Evolutionary conservation across 352 stramenopile genomes (phyloP).

Genomic region (Pythium utonaiense): DNA sequence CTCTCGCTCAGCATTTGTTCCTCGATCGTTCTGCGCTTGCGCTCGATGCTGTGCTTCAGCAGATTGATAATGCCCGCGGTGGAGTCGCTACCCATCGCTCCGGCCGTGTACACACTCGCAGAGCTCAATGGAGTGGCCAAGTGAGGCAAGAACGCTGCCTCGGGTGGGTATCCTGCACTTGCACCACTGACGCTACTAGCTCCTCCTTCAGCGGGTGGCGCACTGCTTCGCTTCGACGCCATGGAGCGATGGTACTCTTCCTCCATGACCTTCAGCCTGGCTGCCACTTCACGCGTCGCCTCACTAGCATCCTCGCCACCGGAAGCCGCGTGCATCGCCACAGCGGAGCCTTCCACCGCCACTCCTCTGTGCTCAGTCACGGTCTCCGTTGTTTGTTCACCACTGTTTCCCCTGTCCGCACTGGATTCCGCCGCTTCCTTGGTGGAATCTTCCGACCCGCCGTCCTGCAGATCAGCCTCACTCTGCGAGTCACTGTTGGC

Average conservation of each 20-base stretch:
- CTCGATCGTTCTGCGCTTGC: constrained; percentile 42
- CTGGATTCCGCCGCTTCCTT: not conserved
- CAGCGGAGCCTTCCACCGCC: not conserved
- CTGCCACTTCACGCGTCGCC: constrained; percentile 23
- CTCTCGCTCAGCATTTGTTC: constrained; percentile 51
- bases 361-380: not conserved
- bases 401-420: not conserved
- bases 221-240: constrained; percentile 7
- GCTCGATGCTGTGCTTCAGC: constrained; percentile 51
- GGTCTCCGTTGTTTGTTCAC: not conserved
- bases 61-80: constrained; percentile 45
- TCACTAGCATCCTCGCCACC: not conserved
- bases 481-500: constrained; percentile 33
- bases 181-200: not conserved
- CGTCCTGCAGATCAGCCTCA: constrained; percentile 22
- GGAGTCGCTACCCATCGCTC: constrained; percentile 6
- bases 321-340: not conserved
- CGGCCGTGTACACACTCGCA: not conserved
- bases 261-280: constrained; percentile 39
- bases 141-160: not conserved
- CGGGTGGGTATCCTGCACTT: not conserved
- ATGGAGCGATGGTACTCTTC: constrained; percentile 36
- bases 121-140: not conserved
- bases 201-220: not conserved
- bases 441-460: not conserved